Conservation (phyloP, 1,284 basidiomycete genomes). For the Pyrrhoderma noxium region DNA sequence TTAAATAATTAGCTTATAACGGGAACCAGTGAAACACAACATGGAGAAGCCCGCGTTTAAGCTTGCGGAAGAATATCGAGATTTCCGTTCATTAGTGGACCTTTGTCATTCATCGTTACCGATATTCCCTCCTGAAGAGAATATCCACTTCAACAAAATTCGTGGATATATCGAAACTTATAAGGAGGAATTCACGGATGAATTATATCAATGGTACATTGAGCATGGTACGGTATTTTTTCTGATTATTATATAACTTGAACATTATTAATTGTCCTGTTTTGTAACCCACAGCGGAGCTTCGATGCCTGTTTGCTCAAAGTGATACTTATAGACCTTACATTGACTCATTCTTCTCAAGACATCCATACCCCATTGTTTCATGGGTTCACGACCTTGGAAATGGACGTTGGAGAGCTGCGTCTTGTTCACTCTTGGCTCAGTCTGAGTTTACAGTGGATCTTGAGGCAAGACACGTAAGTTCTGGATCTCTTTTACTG, state of each 20-base stretch:
- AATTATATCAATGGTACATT: slow-evolving; percentile 84
- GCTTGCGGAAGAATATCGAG: slow-evolving; percentile 79
- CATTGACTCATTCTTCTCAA: slow-evolving; percentile 70
- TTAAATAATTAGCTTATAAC: not conserved
- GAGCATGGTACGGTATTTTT: slow-evolving; percentile 50
- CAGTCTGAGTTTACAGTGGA: slow-evolving; percentile 54
- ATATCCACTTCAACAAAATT: slow-evolving; percentile 53
- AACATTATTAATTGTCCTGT: slow-evolving; percentile 12
- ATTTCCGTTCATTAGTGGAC: slow-evolving; percentile 77
- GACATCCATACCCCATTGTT: slow-evolving; percentile 55
- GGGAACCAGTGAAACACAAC: slow-evolving; percentile 51
- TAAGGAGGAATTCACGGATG: slow-evolving; percentile 78
- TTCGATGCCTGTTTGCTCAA: slow-evolving; percentile 70
- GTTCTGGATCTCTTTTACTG: slow-evolving; percentile 20
- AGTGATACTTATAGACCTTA: slow-evolving; percentile 54
- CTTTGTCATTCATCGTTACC: slow-evolving; percentile 63
- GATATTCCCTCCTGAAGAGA: slow-evolving; percentile 55
- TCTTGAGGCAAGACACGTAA: slow-evolving; percentile 69
- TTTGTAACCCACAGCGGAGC: slow-evolving; percentile 44
- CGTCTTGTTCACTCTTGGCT: slow-evolving; percentile 55
- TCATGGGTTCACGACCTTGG: slow-evolving; percentile 91
- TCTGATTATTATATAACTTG: not conserved
- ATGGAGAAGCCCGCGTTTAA: slow-evolving; percentile 65
- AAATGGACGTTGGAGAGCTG: slow-evolving; percentile 57
- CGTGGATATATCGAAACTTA: slow-evolving; percentile 75